Evolutionary conservation across 2,329 filamentous ascomycete species (phyloP).

Genomic region (Gyromitra esculenta): DNA sequence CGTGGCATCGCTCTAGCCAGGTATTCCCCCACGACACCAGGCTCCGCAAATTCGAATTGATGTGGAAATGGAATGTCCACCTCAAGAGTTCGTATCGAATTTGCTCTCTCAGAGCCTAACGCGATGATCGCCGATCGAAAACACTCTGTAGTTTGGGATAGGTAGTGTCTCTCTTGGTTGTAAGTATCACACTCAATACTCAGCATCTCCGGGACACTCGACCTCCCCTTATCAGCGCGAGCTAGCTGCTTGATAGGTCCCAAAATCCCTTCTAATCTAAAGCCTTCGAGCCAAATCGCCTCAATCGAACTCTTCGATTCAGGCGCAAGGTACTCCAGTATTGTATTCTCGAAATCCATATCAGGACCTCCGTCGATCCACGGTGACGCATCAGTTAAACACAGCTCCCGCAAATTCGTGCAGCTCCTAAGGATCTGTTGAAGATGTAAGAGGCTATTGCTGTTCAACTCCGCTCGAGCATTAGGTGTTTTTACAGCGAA

Average conservation of each 20-base stretch:
- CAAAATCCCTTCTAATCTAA: background rate
- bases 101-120: too few species aligned
- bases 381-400: background rate
- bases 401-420: background rate
- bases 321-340: background rate
- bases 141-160: background rate
- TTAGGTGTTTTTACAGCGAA: background rate
- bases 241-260: background rate
- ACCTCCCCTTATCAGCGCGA: background rate
- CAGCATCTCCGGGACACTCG: background rate
- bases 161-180: background rate
- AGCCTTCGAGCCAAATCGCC: background rate
- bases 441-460: background rate
- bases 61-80: background rate
- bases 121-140: background rate
- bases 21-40: background rate
- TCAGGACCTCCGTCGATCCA: background rate
- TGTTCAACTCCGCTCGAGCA: background rate
- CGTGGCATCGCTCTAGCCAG: background rate
- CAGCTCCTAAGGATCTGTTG: background rate
- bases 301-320: constrained; percentile 2
- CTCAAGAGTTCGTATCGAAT: background rate
- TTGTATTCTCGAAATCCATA: background rate
- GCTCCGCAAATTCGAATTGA: background rate
- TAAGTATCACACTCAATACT: background rate